phyloP scores from a whole-genome alignment of 352 stramenopile genomes.

The Blastocystis hominis region DNA sequence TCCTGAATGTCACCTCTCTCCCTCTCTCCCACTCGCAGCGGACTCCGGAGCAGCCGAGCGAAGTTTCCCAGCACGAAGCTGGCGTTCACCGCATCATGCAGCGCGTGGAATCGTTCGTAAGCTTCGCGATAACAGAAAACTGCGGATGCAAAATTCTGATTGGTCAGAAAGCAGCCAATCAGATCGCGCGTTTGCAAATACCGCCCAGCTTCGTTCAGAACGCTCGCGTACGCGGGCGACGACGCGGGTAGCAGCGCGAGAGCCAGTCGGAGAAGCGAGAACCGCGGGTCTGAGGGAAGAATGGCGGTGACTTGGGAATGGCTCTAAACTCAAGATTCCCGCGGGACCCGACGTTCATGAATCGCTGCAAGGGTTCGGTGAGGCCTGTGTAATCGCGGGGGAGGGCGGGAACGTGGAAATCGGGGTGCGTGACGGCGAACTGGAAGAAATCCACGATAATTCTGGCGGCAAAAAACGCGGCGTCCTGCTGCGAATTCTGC shows the following conservation, averaged over 20 bases:
- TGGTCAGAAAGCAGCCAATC: background rate
- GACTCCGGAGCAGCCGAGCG: background rate
- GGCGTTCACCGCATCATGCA: background rate
- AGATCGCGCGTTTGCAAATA: background rate
- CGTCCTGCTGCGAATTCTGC: background rate
- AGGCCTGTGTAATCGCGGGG: background rate
- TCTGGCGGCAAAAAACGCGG: background rate
- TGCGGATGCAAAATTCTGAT: background rate
- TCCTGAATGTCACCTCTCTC: background rate
- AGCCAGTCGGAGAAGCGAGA: background rate
- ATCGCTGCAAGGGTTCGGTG: background rate
- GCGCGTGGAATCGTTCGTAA: background rate
- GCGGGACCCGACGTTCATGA: background rate
- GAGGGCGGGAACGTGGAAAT: background rate
- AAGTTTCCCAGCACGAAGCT: constrained; percentile 14
- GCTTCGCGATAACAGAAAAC: background rate
- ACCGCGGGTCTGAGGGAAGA: background rate
- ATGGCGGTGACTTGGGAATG: background rate
- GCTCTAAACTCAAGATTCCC: background rate
- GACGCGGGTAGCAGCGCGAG: background rate
- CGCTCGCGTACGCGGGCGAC: background rate
- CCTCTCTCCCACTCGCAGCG: background rate
- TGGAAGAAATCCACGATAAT: background rate
- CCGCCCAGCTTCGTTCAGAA: constrained; percentile 5
- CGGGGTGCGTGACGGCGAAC: background rate